Base-by-base conservation (phyloP, 331 rosid species). In the Pyracantha coccinea region DNA sequence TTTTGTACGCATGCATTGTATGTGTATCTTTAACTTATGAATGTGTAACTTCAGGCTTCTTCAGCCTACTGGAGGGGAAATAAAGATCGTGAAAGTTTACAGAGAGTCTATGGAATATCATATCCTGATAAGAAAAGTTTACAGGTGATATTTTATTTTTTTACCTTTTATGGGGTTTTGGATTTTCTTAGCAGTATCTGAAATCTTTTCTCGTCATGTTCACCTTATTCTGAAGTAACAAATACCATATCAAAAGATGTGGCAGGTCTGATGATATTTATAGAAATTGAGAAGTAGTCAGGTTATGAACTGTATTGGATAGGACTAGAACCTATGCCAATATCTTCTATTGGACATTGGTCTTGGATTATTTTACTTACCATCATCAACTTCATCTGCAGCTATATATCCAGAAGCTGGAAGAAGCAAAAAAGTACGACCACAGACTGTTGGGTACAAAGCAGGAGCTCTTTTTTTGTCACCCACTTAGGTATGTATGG, bases 51-150 rank as follows among this genome's bases (percentile, higher is more conserved):
- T 15, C 81, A 94, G 99, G 99, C 99, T 73, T 94, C 99, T 68
- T 92, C 99, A 52, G 99, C 99, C 23, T 94, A 94, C 75, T 94
- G 99, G 99, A 88, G 97, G 81, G 97, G 97, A 45, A 87, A 88
- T 80, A 94, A 92, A 81, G 87, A 89, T 78, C 89, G 97, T 17
- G 99, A 94, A 86, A 94, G 97, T 73, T 86, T 94, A 79, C 99
- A 94, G 73, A 89, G 99, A 81, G 99, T 94, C 62, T 94, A 94
- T 84, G 99, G 99, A 71, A 94, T 94, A 79, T 94, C 99, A 70
- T 94, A 85, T 89, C 99, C 97, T 58, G 99, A 94, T 85, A 85
- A 87, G 75, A 92, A 92, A 83, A 83, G 95, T 67, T 80, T 94
- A 81, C 87, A 92, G 99, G 99, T 94, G 78, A 70, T 72, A 77